These are phyloP conservation scores for Silene conica DNA, from an alignment of 148 eudicot genomes.

Conservation along the genomic window DNA sequence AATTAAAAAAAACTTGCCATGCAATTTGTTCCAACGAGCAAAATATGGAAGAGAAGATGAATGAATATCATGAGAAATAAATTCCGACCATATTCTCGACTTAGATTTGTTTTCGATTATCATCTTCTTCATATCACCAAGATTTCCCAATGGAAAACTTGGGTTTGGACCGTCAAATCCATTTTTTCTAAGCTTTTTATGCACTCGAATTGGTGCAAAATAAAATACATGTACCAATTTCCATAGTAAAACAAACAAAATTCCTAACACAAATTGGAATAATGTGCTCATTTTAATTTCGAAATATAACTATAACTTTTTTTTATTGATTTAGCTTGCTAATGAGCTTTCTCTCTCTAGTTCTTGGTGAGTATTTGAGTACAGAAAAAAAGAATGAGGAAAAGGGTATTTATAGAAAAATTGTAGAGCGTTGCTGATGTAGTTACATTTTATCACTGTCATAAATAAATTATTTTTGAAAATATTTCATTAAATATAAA, in stretches of 20 bases:
- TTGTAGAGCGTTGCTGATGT: too few relatives aligned
- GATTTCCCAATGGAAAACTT: constrained; percentile 69
- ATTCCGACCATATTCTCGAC: background rate
- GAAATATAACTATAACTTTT: too few relatives aligned
- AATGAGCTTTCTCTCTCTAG: too few relatives aligned
- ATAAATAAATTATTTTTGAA: too few relatives aligned
- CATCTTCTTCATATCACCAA: constrained; percentile 47
- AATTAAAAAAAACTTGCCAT: constrained; percentile 43
- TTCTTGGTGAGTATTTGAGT: too few relatives aligned
- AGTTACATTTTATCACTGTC: too few relatives aligned
- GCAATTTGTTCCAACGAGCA: constrained; percentile 65
- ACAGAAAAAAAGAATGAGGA: too few relatives aligned
- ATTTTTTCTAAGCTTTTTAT: constrained; percentile 37
- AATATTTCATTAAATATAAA: too few relatives aligned
- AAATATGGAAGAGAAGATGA: constrained; percentile 71
- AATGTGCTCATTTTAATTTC: constrained; percentile 1
- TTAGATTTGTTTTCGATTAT: constrained; percentile 7
- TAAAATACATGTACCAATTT: constrained; percentile 43
- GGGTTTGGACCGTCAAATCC: constrained; percentile 77
- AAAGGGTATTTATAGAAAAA: too few relatives aligned
- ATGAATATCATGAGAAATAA: constrained; percentile 66
- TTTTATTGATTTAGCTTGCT: too few relatives aligned
- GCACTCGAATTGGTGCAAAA: constrained; percentile 40
- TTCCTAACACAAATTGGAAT: constrained; percentile 7
- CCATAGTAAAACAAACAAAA: constrained; percentile 36